Base-by-base conservation (phyloP, 75 land plant genomes). In the Larix kaempferi region DNA sequence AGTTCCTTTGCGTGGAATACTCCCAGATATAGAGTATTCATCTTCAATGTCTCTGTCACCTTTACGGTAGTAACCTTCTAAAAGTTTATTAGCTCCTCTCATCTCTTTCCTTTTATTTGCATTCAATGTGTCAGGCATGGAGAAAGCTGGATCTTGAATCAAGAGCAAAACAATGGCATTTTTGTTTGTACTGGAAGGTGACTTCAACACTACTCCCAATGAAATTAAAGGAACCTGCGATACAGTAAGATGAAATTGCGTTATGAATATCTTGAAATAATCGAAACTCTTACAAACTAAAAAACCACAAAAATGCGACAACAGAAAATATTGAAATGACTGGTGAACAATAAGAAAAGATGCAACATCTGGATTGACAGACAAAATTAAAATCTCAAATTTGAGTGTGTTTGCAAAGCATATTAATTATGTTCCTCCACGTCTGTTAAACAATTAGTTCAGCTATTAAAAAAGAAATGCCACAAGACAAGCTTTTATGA, bases 181-280 rank as follows among this genome's bases (percentile, higher is more conserved):
- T 76, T 91, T 94, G 58, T 56, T 78, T 44, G 19, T 84, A 26
- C 80, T 73, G 27, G 95, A 84, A 33, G 89, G 84, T 29, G 84
- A 76, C 81, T 91, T 91, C 52, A 95, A 81, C 4, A 95, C 77
- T 56, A 89, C 93, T 74, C 97, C 99, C 56, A 94, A 78, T n/a
- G 75, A 73, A 73, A 73, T 55, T 23, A 73, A 27, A 15, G 75
- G 35, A 73, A 73, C 22, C 75, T 73, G 75, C 25, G 12, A 25
- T 25, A 56, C 29, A 55, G 4, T 19, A 56, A 14, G 26, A 73
- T 3, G 15, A 54, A 54, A 55, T 44, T 44, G 17, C 25, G 58
- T 73, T 25, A 73, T 55, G 33, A 25, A 78, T 52, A 41, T 23
- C 54, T 49, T 11, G 10, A 49, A 49, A 49, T 49, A 49, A 49